Base-by-base conservation (phyloP, 1,284 basidiomycete species). In the Papiliotrema fonsecae region DNA sequence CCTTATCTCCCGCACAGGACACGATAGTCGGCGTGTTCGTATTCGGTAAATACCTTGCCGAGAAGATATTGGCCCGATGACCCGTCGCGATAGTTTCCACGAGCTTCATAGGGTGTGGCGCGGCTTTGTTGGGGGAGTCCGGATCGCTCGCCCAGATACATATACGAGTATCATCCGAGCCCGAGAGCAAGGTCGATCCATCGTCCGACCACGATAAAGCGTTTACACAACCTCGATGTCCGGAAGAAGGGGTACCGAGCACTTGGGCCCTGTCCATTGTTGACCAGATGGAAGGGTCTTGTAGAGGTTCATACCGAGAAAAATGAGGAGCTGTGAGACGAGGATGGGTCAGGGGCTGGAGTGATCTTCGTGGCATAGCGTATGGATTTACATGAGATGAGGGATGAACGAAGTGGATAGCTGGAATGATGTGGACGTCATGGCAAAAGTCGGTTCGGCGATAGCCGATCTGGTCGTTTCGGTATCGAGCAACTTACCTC, bases 41-140 rank as follows among this genome's bases (percentile, higher is more conserved):
- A 51, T 82, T 76, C 0, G 90, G 89, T 1, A 94, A 77, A 78
- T 88, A 87, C 47, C 88, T 83, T 2, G 83, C 83, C 50, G 83
- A 85, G 76, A 97, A 97, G 51, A 97, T 91, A 66, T 96, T 96
- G 16, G 80, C 82, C 25, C 76, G 78, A 73, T 97, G 92, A 1
- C 87, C 88, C 1, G 88, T 91, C 13, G 78, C 65, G 51, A 91
- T 83, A 0, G 61, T 52, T 81, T 80, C 34, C 76, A 76, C 51
- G 76, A 79, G 67, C 80, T 85, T 49, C 72, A 76, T 69, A 80
- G 88, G 45, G 82, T 86, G 70, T 75, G 85, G 58, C 70, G 78
- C 54, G 57, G 52, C 37, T 5, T 57, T 48, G 14, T 51, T 36
- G 14, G 43, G 41, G 11, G 47, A 25, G 41, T 61, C 57, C 4